Percentiles rank a stretch among this genome's conserved stretches.
Evolutionary conservation across 164 flowering plant species (phyloP).

Genomic region (Vitis cinerea): DNA sequence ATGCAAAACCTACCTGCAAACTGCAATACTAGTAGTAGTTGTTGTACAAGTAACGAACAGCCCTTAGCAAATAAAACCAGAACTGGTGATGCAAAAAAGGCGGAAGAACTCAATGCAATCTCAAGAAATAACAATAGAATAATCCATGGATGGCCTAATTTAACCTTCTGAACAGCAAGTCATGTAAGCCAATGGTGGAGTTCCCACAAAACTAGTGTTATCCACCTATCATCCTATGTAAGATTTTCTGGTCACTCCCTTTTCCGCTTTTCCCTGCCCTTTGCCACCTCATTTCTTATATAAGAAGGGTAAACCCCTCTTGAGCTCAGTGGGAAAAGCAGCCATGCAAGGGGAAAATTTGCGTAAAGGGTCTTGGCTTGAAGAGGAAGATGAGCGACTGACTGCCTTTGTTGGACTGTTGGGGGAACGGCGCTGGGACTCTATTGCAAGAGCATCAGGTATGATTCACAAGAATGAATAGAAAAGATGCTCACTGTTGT

Average conservation of each 20-base stretch:
- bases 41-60: constrained; percentile 4
- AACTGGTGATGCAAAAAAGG: constrained; percentile 17
- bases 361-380: constrained; percentile 71
- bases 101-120: not conserved
- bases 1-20: not conserved
- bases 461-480: not conserved
- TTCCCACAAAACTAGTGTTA: constrained; percentile 34
- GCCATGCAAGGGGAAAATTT: constrained; percentile 33
- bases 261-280: constrained; percentile 1
- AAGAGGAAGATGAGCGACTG: constrained; percentile 62
- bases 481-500: not conserved
- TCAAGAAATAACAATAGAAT: not conserved
- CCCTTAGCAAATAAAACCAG: constrained; percentile 9
- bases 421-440: constrained; percentile 70
- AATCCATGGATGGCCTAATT: constrained; percentile 16
- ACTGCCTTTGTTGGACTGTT: constrained; percentile 34
- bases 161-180: not conserved
- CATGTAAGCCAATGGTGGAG: constrained; percentile 34
- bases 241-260: constrained; percentile 29
- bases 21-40: not conserved
- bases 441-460: constrained; percentile 67
- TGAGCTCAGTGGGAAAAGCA: constrained; percentile 7
- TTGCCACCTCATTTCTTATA: constrained; percentile 15
- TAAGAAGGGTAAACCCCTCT: constrained; percentile 13
- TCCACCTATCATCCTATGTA: constrained; percentile 31